phyloP scores from a whole-genome alignment of 75 land plant species.

The Pseudotsuga menziesii region DNA sequence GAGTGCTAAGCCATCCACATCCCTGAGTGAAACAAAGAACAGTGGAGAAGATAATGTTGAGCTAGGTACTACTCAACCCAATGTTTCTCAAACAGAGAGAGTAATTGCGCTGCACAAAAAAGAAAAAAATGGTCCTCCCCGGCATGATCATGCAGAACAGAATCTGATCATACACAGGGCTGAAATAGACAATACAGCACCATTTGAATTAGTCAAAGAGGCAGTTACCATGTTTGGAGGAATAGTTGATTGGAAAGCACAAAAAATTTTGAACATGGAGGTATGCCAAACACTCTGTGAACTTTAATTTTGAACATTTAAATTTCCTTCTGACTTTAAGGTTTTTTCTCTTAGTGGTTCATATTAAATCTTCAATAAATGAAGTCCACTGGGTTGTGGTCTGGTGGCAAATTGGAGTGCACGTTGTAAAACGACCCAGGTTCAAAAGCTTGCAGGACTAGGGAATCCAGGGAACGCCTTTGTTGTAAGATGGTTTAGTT shows the following conservation, averaged over 20 bases:
- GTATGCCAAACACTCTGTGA: slow-evolving; percentile 20
- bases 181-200: slow-evolving; percentile 68
- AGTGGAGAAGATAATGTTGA: not conserved
- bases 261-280: slow-evolving; percentile 52
- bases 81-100: not conserved
- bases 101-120: not conserved
- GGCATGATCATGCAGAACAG: not conserved
- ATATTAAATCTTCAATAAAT: not conserved
- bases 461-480: too few relatives aligned
- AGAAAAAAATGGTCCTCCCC: not conserved
- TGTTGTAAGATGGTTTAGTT: too few relatives aligned
- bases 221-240: slow-evolving; percentile 80
- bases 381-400: too few relatives aligned
- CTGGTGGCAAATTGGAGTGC: too few relatives aligned
- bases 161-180: slow-evolving; percentile 18
- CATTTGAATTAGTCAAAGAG: slow-evolving; percentile 77
- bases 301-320: not conserved
- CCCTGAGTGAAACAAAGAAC: not conserved
- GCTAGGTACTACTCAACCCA: not conserved
- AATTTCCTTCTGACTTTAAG: not conserved
- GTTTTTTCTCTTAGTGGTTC: not conserved
- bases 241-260: slow-evolving; percentile 60
- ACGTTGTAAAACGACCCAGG: too few relatives aligned
- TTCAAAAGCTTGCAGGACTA: too few relatives aligned
- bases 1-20: too few relatives aligned